phyloP scores from a whole-genome alignment of 805 yeast genomes.

The Candida chauliodis region DNA sequence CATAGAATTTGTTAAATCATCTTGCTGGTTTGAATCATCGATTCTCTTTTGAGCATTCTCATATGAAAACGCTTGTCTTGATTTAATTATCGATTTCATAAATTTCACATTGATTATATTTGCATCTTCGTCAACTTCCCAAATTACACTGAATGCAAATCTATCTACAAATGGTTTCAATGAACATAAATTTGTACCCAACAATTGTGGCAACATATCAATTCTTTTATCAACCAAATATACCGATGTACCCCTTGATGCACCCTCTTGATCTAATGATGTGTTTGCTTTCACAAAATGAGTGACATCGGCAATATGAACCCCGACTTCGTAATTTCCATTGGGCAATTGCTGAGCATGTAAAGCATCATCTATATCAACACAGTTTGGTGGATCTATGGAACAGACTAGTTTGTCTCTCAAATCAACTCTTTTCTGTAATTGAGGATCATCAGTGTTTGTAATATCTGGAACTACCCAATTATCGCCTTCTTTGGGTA shows the following conservation, averaged over 20 bases:
- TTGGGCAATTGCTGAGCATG: conserved; percentile 84
- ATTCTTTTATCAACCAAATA: conserved; percentile 96
- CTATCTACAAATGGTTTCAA: conserved; percentile 93
- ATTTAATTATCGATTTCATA: conserved; percentile 83
- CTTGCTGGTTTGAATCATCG: conserved; percentile 71
- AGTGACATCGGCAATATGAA: conserved; percentile 98
- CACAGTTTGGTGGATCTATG: conserved; percentile 97
- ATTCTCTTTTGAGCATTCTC: conserved; percentile 90
- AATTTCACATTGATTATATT: conserved; percentile 74
- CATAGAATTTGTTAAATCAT: conserved; percentile 87
- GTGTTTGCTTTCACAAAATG: conserved; percentile 94
- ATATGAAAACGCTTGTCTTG: conserved; percentile 92
- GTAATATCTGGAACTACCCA: conserved; percentile 82
- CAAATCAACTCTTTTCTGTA: conserved; percentile 72
- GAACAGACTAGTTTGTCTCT: conserved; percentile 89
- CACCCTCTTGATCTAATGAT: conserved; percentile 92
- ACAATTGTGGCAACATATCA: conserved; percentile 93
- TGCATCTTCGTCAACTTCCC: conserved; percentile 91
- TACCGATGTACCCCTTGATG: conserved; percentile 95
- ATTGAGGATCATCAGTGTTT: conserved; percentile 47
- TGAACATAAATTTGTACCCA: conserved; percentile 95
- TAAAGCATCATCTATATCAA: conserved; percentile 94
- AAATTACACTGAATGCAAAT: conserved; percentile 89
- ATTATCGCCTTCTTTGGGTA: conserved; percentile 88
- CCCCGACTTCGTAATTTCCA: conserved; percentile 97